Percentiles rank a stretch among this genome's conserved stretches.
phyloP scores from a whole-genome alignment of 2,329 filamentous ascomycete species.

The Nothopassalora personata region DNA sequence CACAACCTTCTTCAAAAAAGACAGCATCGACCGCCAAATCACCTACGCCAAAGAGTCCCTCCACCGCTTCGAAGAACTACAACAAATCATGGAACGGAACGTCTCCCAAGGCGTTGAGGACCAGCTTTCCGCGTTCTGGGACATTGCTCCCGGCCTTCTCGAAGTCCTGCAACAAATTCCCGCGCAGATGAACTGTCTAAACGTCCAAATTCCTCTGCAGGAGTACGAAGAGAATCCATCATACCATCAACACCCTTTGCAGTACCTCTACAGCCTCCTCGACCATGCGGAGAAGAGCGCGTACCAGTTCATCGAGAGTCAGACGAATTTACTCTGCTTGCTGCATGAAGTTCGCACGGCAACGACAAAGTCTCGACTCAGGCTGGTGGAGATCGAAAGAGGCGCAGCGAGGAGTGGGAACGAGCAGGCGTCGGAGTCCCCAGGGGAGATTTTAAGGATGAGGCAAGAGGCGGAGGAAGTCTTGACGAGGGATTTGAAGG shows the following conservation, averaged over 20 bases:
- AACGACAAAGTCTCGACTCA: constrained; percentile 63
- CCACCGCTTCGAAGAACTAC: constrained; percentile 69
- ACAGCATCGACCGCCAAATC: constrained; percentile 63
- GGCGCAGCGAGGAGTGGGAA: constrained; percentile 30
- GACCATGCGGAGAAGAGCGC: constrained; percentile 86
- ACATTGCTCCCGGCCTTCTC: constrained; percentile 80
- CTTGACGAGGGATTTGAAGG: constrained; percentile 82
- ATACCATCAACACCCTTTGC: constrained; percentile 74
- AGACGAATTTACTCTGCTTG: constrained; percentile 84
- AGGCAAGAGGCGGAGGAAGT: constrained; percentile 61
- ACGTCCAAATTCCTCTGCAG: constrained; percentile 67
- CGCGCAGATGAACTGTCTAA: constrained; percentile 50
- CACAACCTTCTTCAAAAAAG: constrained; percentile 73
- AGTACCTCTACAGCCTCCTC: constrained; percentile 83
- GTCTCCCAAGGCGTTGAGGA: constrained; percentile 83
- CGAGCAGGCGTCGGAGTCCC: constrained; percentile 37
- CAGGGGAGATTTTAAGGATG: constrained; percentile 51
- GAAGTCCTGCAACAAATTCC: constrained; percentile 77
- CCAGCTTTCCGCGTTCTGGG: constrained; percentile 94
- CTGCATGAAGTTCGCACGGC: constrained; percentile 85
- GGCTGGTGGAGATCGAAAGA: constrained; percentile 62
- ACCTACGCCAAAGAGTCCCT: constrained; percentile 67
- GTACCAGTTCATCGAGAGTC: constrained; percentile 94
- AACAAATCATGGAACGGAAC: constrained; percentile 73
- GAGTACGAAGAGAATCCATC: constrained; percentile 83